Evolutionary conservation across 2,329 filamentous ascomycete genomes (phyloP).

Genomic region (Fusarium agapanthi): DNA sequence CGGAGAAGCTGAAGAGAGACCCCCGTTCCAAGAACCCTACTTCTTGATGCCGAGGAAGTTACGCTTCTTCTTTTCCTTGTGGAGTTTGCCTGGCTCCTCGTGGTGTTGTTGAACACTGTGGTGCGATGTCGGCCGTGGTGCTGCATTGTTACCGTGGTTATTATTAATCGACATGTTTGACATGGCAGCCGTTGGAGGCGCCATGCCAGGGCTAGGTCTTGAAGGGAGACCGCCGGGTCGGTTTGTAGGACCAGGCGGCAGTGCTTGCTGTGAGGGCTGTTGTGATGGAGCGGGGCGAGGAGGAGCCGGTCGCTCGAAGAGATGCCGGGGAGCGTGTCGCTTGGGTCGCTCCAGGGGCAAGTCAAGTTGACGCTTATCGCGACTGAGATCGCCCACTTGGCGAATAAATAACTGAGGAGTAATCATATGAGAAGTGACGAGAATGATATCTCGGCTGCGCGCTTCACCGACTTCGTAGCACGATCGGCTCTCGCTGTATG

Average conservation of each 20-base stretch:
- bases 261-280: constrained; percentile 25
- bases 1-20: constrained; percentile 20
- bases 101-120: constrained; percentile 27
- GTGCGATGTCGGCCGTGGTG: constrained; percentile 26
- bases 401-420: constrained; percentile 84
- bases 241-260: constrained; percentile 29
- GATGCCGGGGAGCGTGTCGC: constrained; percentile 82
- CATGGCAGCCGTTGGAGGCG: constrained; percentile 63
- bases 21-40: constrained; percentile 47
- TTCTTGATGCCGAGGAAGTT: constrained; percentile 70
- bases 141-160: constrained; percentile 27
- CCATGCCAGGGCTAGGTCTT: constrained; percentile 39
- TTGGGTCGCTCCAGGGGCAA: constrained; percentile 83
- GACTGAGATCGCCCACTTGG: constrained; percentile 81
- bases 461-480: constrained; percentile 87
- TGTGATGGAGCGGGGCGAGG: constrained; percentile 52
- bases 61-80: constrained; percentile 70
- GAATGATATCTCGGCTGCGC: constrained; percentile 82
- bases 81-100: constrained; percentile 51
- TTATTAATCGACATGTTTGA: constrained; percentile 60
- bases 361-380: constrained; percentile 77
- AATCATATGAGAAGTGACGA: constrained; percentile 92
- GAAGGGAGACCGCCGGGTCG: constrained; percentile 40
- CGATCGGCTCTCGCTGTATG: constrained; percentile 85
- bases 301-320: constrained; percentile 78